Conservation (phyloP, 257 asterid species). For the Verbascum thapsus region DNA sequence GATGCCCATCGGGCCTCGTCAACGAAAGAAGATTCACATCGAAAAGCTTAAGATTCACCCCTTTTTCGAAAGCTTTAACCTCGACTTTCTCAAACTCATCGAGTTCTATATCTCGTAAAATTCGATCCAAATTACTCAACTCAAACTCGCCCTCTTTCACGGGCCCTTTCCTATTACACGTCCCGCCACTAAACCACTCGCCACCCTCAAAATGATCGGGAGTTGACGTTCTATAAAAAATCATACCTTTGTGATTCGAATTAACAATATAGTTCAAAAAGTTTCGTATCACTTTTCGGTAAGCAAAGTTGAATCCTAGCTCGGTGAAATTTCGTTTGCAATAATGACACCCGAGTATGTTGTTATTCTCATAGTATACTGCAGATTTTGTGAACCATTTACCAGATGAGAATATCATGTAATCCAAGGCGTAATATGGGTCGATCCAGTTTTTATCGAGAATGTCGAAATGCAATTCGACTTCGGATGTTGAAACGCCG, state of each 20-base stretch:
- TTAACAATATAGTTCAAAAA: constrained; percentile 45
- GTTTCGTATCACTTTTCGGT: constrained; percentile 51
- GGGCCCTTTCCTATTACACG: constrained; percentile 57
- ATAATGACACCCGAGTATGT: constrained; percentile 59
- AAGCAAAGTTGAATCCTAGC: constrained; percentile 57
- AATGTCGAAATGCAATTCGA: constrained; percentile 65
- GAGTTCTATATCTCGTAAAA: constrained; percentile 51
- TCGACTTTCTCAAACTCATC: constrained; percentile 48
- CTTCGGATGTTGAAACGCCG: constrained; percentile 69
- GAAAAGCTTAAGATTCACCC: constrained; percentile 56
- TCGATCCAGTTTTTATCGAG: constrained; percentile 72
- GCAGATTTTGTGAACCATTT: constrained; percentile 70
- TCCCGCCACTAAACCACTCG: constrained; percentile 71
- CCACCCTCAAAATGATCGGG: constrained; percentile 81
- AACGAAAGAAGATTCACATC: constrained; percentile 61
- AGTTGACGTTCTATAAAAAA: constrained; percentile 59
- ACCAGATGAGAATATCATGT: constrained; percentile 63
- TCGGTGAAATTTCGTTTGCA: constrained; percentile 65
- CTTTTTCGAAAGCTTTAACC: constrained; percentile 44
- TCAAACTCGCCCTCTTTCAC: constrained; percentile 57
- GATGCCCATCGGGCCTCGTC: constrained; percentile 86
- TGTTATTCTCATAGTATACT: constrained; percentile 58
- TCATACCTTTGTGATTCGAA: constrained; percentile 56
- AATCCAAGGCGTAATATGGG: constrained; percentile 51
- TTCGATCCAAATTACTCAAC: constrained; percentile 39